Evolutionary conservation across 2,329 filamentous ascomycete genomes (phyloP), one percentile per base, ranked within the genome.

Genomic region (Talaromyces islandicus): DNA sequence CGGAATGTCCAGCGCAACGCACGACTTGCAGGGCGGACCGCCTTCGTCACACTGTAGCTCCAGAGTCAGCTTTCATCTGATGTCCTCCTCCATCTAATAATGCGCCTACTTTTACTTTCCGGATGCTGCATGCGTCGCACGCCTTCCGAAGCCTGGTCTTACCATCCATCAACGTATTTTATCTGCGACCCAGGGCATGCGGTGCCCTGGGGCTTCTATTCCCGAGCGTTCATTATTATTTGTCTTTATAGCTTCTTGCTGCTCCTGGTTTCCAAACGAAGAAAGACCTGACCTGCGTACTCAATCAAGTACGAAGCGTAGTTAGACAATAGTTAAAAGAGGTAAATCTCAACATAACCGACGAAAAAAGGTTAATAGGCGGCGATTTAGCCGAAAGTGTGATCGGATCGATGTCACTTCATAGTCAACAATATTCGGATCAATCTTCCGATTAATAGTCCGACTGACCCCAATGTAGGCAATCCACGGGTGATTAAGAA

Each of bases 11-110:
- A 88, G 77, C 57, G 82, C 81, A 48, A 83, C 79, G 72, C 86
- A 89, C 53, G 85, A 85, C 69, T 82, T 78, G 75, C 86, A 89
- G 53, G 86, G 86, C 29, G 85, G 84, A n/a, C 85, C 85, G 46
- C 80, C 79, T 67, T 87, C 84, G 69, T 88, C 86, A 73, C 86
- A 88, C 83, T 87, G 63, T 56, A 56, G 51, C 43, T 5, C 10
- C 9, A 14, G 19, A 43, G 43, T 46, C 19, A 46, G 43, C 43
- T 5, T 46, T 24, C 4, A 24, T 46, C 43, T 21, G n/a, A 7
- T 24, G 7, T 46, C 0, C 3, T 46, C 0, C 3, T 43, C 5
- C 2, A 7, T 38, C 2, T 38, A 6, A 24, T 12, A 12, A 21
- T 19, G n/a, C n/a, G n/a, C n/a, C n/a, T n/a, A n/a, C 80, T 74